Base-by-base conservation (phyloP, 148 eudicot species). In the Pouteria glomerata region DNA sequence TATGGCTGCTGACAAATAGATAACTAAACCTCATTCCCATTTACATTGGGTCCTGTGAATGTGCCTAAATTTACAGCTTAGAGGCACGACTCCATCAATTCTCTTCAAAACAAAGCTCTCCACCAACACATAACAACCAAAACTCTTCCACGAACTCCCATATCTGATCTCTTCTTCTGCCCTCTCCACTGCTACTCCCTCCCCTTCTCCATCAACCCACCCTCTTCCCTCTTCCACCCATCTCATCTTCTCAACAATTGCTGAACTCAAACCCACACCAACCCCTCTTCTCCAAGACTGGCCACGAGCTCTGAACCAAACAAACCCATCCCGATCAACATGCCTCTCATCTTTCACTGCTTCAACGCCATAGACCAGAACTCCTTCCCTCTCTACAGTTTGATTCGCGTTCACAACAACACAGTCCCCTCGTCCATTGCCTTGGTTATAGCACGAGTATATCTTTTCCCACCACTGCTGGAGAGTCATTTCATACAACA, bases 381-480 rank as follows among this genome's bases (percentile, higher is more conserved):
- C 66, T n/a, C 78, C 77, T 76, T 87, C 89, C 51, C 81, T 83
- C 53, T 77, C 61, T 1, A 87, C 84, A 71, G 51, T 70, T n/a
- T 74, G 80, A 45, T 79, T 76, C 15, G 82, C 79, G n/a, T 62
- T 76, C 58, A 87, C 73, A 7, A 1, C 3, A 18, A 44, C 33
- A 33, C 67, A n/a, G n/a, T n/a, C n/a, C n/a, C n/a, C n/a, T n/a
- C n/a, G 78, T 15, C 50, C 82, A 18, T 62, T 75, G 6, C 75
- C 65, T 33, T 66, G 77, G 4, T 81, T 83, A 3, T 80, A 78
- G 27, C 64, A 66, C 0, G 76, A 57, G 77, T 74, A 83, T 2
- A 87, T 81, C 79, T 87, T 87, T 72, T 87, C 89, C 89, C 89
- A 87, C 72, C 81, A 79, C 71, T 85, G 87, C 81, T 85, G 81